Evolutionary conservation across 495 filamentous ascomycete genomes (phyloP), one percentile per base, ranked within the genome.

Genomic region (Aspergillus mulundensis): DNA sequence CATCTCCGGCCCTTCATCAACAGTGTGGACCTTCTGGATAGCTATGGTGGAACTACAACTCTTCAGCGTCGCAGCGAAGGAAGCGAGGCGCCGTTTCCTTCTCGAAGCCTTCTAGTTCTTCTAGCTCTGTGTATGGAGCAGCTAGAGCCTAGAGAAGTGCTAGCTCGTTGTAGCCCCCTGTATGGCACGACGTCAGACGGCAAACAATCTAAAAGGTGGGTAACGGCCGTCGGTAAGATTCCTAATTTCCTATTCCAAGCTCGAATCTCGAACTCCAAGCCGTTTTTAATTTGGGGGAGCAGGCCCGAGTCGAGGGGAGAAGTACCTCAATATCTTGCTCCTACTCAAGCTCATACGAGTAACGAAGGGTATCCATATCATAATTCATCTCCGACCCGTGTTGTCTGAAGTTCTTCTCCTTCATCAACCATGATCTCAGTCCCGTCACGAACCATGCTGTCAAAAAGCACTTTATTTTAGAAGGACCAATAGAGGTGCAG

Each of bases 71-170:
- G n/a, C n/a, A n/a, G n/a, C n/a, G n/a, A n/a, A n/a, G 32, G 11
- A 36, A 36, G 12, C 3, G 7, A 36, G 32, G 25, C 30, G 19
- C 48, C 48, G 34, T 40, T 40, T 50, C 34, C 32, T 50, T 50
- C 48, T 50, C 32, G 48, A 50, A 50, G 48, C 30, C 30, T 12
- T 50, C 24, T 50, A 40, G 48, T 19, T 50, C 30, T 12, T 50
- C 24, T 50, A 40, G 48, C 32, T 50, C 19, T 36, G 25, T 18
- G 12, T 19, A n/a, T 50, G 15, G 5, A 19, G 30, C 32, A 16
- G 7, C n/a, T 18, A 19, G 25, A 30, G n/a, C n/a, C n/a, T n/a
- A n/a, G n/a, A n/a, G n/a, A 7, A 36, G 10, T 21, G 34, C 18
- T 44, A 20, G 41, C 19, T 21, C 19, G 18, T 1, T 4, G 41